Percentiles rank a stretch among this genome's conserved stretches.
Conservation (phyloP, 768 basidiomycete species). For the Rhodocollybia butyracea region DNA sequence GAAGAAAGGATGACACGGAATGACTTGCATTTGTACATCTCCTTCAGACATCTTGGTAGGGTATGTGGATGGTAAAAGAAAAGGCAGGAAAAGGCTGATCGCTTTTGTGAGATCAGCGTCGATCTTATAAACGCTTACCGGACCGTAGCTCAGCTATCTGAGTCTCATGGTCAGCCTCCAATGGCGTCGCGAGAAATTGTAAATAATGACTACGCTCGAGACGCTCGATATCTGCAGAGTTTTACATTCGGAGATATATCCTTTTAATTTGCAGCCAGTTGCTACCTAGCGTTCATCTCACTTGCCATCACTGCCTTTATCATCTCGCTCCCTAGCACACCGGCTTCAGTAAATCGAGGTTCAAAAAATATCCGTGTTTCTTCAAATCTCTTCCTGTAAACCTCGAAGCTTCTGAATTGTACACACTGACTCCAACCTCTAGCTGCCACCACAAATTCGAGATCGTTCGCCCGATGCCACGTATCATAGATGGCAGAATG, state of each 20-base stretch:
- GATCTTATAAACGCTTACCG: neutral
- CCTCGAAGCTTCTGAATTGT: conserved; percentile 85
- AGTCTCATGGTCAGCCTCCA: neutral
- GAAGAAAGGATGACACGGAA: neutral
- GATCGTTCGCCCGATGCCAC: conserved; percentile 82
- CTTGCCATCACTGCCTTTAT: conserved; percentile 81
- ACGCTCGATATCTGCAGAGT: too few species aligned
- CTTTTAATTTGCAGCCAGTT: too few species aligned
- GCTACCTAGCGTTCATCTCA: conserved; percentile 28
- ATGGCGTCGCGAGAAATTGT: neutral
- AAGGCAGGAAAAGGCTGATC: neutral
- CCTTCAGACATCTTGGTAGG: neutral
- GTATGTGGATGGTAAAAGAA: neutral
- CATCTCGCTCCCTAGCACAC: conserved; percentile 81
- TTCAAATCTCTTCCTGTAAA: conserved; percentile 79
- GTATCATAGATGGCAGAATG: conserved; percentile 72
- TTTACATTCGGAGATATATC: too few species aligned
- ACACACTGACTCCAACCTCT: conserved; percentile 97
- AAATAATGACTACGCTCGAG: too few species aligned
- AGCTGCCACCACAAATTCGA: conserved; percentile 92
- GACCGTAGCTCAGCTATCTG: neutral
- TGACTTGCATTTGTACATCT: conserved; percentile 12
- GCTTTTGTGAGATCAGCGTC: too few species aligned
- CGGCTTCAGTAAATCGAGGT: conserved; percentile 83
- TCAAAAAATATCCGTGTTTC: conserved; percentile 83